Evolutionary conservation across 805 yeast species (phyloP), one percentile per base, ranked within the genome.

Genomic region (Candida parachauliodes): DNA sequence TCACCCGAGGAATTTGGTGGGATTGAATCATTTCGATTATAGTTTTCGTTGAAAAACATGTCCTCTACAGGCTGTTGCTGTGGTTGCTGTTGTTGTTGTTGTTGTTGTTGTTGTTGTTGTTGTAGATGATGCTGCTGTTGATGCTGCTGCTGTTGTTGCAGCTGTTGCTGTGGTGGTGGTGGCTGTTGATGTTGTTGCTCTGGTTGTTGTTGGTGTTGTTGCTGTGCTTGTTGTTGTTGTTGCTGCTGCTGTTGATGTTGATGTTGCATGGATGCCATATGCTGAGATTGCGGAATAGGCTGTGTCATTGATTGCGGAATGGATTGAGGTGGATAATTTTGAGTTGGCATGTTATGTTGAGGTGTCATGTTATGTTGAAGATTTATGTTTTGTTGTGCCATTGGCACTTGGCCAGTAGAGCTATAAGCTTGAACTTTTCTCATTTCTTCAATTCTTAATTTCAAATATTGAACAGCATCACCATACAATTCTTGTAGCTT

Each of bases 401-500:
- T 45, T 8, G 25, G 31, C 30, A 34, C 26, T 25, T 40, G 43
- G 17, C 40, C 39, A 12, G n/a, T 15, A 9, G 31, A 23, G 20
- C 49, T 48, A 15, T 42, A 48, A 37, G 47, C 54, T 35, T 60
- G 60, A 34, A 49, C 57, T 29, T 59, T 58, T 37, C 55, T 56
- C 62, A 65, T 55, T 40, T 64, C 68, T 30, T 60, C 62, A 33
- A 66, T 53, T 58, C 57, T 71, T 54, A 54, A 46, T 43, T 61
- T 69, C 37, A 68, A 50, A 33, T 56, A 61, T 39, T 64, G 71
- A n/a, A 69, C 52, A 1, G 78, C 77, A 42, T 76, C 81, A 0
- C 79, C 80, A 43, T 76, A 77, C 25, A 77, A 49, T 36, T 69
- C 70, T 46, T 70, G 74, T 19, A 72, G 55, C 34, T 63, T 59